These are phyloP conservation scores for Chenopodium quinoa DNA, from an alignment of 148 eudicot species.

Conservation along the genomic window DNA sequence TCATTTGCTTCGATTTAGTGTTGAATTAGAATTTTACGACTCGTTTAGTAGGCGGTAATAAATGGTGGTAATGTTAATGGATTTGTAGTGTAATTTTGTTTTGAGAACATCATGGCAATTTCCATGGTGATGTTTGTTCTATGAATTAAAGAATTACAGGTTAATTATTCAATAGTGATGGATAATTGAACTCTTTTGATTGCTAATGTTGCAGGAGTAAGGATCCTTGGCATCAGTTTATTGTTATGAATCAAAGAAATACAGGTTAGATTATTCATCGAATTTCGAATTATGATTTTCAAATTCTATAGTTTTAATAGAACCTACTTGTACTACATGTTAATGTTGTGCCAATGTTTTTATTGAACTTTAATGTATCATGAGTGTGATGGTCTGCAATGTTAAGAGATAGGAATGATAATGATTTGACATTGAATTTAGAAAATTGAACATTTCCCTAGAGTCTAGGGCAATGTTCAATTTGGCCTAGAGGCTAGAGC, in stretches of 20 bases:
- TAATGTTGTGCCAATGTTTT: too few species aligned
- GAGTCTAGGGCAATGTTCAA: too few species aligned
- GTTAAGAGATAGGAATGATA: too few species aligned
- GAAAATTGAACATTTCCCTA: too few species aligned
- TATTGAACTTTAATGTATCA: not conserved
- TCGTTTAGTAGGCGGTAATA: not conserved
- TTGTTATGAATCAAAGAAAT: slow-evolving; percentile 76
- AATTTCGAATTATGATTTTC: not conserved
- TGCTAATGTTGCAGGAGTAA: slow-evolving; percentile 45
- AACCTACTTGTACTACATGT: too few species aligned
- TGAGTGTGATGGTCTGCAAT: not conserved
- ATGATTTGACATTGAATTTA: too few species aligned
- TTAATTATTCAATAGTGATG: too few species aligned
- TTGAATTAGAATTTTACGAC: not conserved
- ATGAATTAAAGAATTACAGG: too few species aligned
- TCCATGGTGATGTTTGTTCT: too few species aligned
- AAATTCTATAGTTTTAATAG: not conserved
- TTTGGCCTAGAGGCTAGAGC: too few species aligned
- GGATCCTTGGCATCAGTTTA: slow-evolving; percentile 75
- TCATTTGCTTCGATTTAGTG: not conserved
- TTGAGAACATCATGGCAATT: too few species aligned
- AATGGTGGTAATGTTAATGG: not conserved
- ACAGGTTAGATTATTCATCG: slow-evolving; percentile 43
- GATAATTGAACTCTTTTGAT: not conserved
- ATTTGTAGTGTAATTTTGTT: too few species aligned